Evolutionary conservation across 192 early-diverging fungal genomes (phyloP), one percentile per base, ranked within the genome.

Genomic region (Entomortierella lignicola): DNA sequence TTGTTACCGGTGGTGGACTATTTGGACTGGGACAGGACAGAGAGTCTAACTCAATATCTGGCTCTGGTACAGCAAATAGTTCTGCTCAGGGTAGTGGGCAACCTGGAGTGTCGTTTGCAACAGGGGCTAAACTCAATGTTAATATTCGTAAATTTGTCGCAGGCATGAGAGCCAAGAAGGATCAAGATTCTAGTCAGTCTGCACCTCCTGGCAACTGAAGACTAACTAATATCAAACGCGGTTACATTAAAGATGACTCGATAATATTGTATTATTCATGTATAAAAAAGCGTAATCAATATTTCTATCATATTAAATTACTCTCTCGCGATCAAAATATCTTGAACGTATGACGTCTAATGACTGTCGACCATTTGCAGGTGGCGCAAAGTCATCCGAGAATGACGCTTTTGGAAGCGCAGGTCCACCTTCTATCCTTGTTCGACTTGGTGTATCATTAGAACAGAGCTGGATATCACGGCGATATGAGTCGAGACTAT

Each of bases 131-230:
- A 52, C 64, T 79, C 31, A 79, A 79, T 55, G 75, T 79, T n/a
- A 79, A 79, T 21, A 70, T 79, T n/a, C 75, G 75, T 25, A 79
- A 79, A 43, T 79, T 79, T 79, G 75, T 79, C 20, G 75, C 75
- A 17, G 75, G 75, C 4, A 79, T 79, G 62, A 31, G 75, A 30
- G 60, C 75, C 34, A 79, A 79, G 52, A 63, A 67, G 26, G 75
- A 79, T 3, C 60, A 63, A 25, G 74, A 77, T 8, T 29, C 52
- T 17, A 58, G 41, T 12, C 47, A 23, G 1, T 3, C 44, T 12
- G 66, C 34, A 8, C 15, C 55, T 7, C 4, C 48, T 27, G 42
- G 69, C 26, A 72, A 69, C 41, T 70, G 44, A 31, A 18, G 0
- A 3, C 21, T 25, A 44, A 61, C 18, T 12, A 0, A 44, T 25